phyloP scores from a whole-genome alignment of 768 basidiomycete species.

The Calocera viscosa region DNA sequence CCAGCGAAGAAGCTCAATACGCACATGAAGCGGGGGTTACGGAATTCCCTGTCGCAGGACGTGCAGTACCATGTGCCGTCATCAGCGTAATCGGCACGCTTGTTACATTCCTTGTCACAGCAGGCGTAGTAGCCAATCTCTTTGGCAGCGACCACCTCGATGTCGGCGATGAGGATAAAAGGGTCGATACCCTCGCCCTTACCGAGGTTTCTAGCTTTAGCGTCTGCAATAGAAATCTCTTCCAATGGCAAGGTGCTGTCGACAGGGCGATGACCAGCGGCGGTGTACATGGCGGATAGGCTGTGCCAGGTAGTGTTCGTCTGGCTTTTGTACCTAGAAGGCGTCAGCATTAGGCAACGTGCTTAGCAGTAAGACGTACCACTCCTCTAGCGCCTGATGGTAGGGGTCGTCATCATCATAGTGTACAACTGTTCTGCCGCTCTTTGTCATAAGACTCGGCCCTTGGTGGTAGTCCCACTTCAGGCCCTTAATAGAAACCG shows the following conservation, averaged over 20 bases:
- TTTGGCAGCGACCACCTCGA: too few species aligned
- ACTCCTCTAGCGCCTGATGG: background rate
- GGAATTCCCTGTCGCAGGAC: background rate
- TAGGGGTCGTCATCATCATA: background rate
- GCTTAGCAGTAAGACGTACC: background rate
- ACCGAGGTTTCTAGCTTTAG: too few species aligned
- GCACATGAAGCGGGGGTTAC: background rate
- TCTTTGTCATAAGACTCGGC: background rate
- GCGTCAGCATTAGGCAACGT: background rate
- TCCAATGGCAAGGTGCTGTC: too few species aligned
- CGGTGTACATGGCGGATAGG: too few species aligned
- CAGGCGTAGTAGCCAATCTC: too few species aligned
- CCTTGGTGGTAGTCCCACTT: background rate
- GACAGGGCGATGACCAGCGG: too few species aligned
- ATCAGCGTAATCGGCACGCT: too few species aligned
- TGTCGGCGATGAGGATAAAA: too few species aligned
- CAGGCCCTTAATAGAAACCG: background rate
- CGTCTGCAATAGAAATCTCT: too few species aligned
- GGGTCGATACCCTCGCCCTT: too few species aligned
- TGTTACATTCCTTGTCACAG: too few species aligned
- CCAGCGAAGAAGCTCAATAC: background rate
- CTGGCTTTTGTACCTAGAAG: background rate
- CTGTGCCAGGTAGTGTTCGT: background rate
- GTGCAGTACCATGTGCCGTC: too few species aligned
- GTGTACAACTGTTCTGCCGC: background rate